A percentile compares a stretch with the other conserved stretches of the same genome.
Evolutionary conservation across 2,329 filamentous ascomycete genomes (phyloP).

Genomic region (Byssothecium circinans): DNA sequence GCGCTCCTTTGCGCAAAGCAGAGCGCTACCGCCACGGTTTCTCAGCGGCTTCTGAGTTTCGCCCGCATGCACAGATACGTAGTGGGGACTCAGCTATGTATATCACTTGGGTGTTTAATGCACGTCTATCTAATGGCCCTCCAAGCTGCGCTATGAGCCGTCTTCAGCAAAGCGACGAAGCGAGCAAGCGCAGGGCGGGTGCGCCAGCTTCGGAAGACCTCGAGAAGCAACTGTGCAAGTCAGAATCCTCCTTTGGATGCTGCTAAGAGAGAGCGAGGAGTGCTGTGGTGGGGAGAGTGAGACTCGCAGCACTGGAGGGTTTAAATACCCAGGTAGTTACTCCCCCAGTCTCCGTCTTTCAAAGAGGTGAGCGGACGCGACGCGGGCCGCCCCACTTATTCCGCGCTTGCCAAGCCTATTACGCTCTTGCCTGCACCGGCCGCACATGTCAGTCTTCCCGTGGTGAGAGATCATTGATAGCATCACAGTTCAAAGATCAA

Average conservation of each 20-base stretch:
- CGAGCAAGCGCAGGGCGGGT: neutral
- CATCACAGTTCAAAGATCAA: neutral
- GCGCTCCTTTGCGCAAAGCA: constrained; percentile 4
- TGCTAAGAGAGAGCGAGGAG: too few species aligned
- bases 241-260: too few species aligned
- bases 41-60: constrained; percentile 13
- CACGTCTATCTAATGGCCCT: constrained; percentile 5
- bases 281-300: too few species aligned
- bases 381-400: neutral
- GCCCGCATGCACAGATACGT: neutral
- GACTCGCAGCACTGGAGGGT: too few species aligned
- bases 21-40: constrained; percentile 8
- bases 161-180: neutral
- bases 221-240: too few species aligned
- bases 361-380: neutral
- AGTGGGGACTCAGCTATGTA: neutral
- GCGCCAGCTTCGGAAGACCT: neutral
- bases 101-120: neutral
- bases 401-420: constrained; percentile 2
- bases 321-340: too few species aligned
- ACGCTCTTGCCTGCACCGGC: neutral
- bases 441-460: too few species aligned
- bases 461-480: too few species aligned
- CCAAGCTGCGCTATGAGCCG: neutral
- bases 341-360: neutral